Conservation (phyloP, 2,329 filamentous ascomycete genomes). For the Cytospora piceicola region DNA sequence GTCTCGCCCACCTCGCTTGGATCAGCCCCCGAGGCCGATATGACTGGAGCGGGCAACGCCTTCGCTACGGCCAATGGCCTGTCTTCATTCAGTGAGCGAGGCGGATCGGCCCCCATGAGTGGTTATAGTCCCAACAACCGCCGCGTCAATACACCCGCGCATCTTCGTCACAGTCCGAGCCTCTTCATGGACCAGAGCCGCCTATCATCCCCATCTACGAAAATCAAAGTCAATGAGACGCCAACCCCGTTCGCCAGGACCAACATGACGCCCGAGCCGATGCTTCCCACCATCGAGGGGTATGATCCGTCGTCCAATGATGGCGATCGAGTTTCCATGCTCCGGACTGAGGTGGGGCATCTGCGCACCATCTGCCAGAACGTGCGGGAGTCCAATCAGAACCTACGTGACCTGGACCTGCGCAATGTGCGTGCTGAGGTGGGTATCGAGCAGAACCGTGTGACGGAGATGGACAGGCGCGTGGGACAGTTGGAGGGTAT, state of each 20-base stretch:
- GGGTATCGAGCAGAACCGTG: not conserved
- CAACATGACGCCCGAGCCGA: slow-evolving; percentile 19
- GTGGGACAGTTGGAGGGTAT: slow-evolving; percentile 10
- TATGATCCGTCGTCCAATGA: not conserved
- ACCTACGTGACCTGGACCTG: slow-evolving; percentile 11
- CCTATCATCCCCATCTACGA: not conserved
- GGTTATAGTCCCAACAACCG: not conserved
- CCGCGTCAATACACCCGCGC: not conserved
- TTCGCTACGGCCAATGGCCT: slow-evolving; percentile 1
- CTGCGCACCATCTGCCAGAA: slow-evolving; percentile 27
- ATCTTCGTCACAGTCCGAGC: not conserved
- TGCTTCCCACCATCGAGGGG: slow-evolving; percentile 9
- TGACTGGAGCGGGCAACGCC: not conserved
- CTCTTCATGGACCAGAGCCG: not conserved
- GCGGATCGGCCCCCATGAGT: not conserved
- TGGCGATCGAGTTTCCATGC: not conserved
- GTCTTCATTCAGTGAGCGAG: too few relatives aligned
- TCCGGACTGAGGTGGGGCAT: slow-evolving; percentile 19
- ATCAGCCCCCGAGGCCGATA: not conserved
- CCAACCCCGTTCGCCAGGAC: not conserved
- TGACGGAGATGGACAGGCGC: not conserved
- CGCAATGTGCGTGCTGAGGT: slow-evolving; percentile 2
- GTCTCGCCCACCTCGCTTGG: not conserved
- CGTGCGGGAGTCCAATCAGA: not conserved
- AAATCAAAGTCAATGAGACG: not conserved